phyloP scores from a whole-genome alignment of 257 asterid species.

The Gynochthodes officinalis region DNA sequence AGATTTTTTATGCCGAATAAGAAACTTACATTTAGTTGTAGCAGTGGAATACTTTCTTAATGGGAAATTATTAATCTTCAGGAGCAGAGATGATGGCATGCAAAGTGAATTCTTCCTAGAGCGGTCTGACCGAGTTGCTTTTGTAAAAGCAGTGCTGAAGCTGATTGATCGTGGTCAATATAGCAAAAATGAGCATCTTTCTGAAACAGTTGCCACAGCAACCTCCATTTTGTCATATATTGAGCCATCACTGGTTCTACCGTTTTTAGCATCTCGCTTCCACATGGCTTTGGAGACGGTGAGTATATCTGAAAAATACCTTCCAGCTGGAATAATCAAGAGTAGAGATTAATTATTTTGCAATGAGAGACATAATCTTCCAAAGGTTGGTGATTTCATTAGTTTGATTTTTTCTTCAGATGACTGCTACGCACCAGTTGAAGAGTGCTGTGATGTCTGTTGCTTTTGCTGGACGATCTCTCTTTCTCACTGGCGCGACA shows the following conservation, averaged over 20 bases:
- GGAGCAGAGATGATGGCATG: slow-evolving; percentile 59
- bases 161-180: slow-evolving; percentile 97
- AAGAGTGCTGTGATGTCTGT: slow-evolving; percentile 93
- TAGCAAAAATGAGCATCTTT: slow-evolving; percentile 87
- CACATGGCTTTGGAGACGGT: slow-evolving; percentile 99
- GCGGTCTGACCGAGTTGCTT: slow-evolving; percentile 75
- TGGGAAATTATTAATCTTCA: slow-evolving; percentile 34
- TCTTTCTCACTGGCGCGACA: slow-evolving; percentile 61
- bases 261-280: slow-evolving; percentile 88
- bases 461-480: slow-evolving; percentile 85
- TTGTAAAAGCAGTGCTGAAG: slow-evolving; percentile 70
- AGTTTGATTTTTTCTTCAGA: slow-evolving; percentile 43
- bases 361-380: background rate
- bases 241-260: slow-evolving; percentile 93
- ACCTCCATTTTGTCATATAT: slow-evolving; percentile 91
- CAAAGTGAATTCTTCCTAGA: slow-evolving; percentile 49
- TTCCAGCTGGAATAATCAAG: background rate
- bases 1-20: slow-evolving; percentile 29
- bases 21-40: background rate
- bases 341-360: slow-evolving; percentile 4
- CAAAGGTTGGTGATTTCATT: slow-evolving; percentile 6
- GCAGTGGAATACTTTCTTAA: slow-evolving; percentile 18
- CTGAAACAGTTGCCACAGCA: slow-evolving; percentile 91
- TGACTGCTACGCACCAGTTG: slow-evolving; percentile 99
- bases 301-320: slow-evolving; percentile 33